These are phyloP conservation scores for Ceratocystis huliohia DNA, from an alignment of 2,329 filamentous ascomycete genomes.

Conservation along the genomic window DNA sequence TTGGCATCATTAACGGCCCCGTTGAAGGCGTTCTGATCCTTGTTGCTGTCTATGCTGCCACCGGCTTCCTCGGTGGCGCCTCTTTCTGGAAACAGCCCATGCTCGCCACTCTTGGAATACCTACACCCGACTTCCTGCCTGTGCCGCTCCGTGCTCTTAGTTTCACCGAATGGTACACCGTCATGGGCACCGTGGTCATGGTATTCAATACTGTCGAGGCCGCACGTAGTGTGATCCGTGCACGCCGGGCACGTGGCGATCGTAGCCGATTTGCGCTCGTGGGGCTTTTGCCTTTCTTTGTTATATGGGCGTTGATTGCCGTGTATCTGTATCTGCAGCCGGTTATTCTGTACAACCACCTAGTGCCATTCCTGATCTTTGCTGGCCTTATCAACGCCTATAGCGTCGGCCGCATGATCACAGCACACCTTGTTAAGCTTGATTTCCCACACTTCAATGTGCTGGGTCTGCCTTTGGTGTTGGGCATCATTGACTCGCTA, in stretches of 20 bases:
- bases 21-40: conserved; percentile 88
- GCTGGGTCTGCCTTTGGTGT: conserved; percentile 61
- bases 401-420: conserved; percentile 90
- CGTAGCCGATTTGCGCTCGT: conserved; percentile 61
- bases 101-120: conserved; percentile 58
- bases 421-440: conserved; percentile 77
- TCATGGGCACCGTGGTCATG: conserved; percentile 70
- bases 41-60: conserved; percentile 67
- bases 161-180: conserved; percentile 87
- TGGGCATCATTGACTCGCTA: conserved; percentile 66
- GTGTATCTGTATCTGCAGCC: conserved; percentile 78
- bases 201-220: conserved; percentile 73
- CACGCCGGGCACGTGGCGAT: conserved; percentile 62
- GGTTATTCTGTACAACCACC: conserved; percentile 64
- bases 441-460: conserved; percentile 87
- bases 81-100: conserved; percentile 87
- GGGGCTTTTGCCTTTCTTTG: conserved; percentile 70
- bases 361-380: conserved; percentile 83
- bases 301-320: conserved; percentile 63
- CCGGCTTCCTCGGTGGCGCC: conserved; percentile 71
- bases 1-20: conserved; percentile 84
- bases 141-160: conserved; percentile 57
- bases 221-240: conserved; percentile 71
- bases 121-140: conserved; percentile 33
- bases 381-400: conserved; percentile 87